Evolutionary conservation across 140 eudicot genomes (phyloP), one percentile per base, ranked within the genome.

Genomic region (Erigeron philadelphicus): DNA sequence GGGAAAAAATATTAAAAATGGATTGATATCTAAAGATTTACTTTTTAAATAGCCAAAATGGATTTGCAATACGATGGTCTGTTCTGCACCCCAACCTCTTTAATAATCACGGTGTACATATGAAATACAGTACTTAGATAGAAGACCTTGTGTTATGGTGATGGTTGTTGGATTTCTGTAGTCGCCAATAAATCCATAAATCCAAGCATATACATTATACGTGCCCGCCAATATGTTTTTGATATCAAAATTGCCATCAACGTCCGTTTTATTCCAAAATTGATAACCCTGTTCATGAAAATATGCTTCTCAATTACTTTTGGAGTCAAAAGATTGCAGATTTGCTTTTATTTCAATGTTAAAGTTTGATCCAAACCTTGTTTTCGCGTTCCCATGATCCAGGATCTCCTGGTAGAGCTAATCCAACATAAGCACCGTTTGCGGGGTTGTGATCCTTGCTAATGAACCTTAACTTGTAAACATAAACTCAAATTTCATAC

Each of bases 361-460:
- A 35, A 7, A 2, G 13, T 64, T 44, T n/a, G 3, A 67, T n/a
- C 6, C 16, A 55, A 11, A 83, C 93, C 87, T 86, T 83, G 84
- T 76, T 75, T 71, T 86, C 93, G 11, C 67, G 68, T 79, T 86
- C 83, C 93, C 93, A 86, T 71, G 89, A 81, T 55, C 93, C 93
- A 47, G 61, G 75, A 19, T 74, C 72, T 63, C 78, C 79, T 69
- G 86, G 84, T 46, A 80, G 74, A 42, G 88, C 80, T 64, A 83
- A 64, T 53, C 93, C 89, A 41, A 86, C 61, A 44, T 73, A 83
- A 31, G 89, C 89, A 35, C 54, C 44, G 38, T 66, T 68, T 15
- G 93, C 83, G 7, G 93, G 85, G 12, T 78, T 52, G 3, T 72
- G 68, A 12, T 73, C 61, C n/a, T 65, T 68, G 44, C 80, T 82